Base-by-base conservation (phyloP, 2,329 filamentous ascomycete genomes). In the Cordyceps cicadae region DNA sequence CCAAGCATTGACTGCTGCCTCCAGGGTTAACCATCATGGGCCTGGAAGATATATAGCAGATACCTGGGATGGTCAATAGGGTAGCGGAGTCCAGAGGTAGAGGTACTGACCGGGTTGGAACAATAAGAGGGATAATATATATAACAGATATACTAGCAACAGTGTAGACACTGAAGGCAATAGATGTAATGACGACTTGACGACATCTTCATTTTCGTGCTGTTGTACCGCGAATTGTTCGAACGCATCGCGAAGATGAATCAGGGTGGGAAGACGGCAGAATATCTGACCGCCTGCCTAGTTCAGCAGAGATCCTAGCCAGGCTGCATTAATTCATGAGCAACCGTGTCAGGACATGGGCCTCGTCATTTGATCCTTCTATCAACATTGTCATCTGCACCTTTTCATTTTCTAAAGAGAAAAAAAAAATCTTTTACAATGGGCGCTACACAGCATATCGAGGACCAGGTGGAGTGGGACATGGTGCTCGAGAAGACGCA, bases 391-490 rank as follows among this genome's bases (percentile, higher is more conserved):
- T 7, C 26, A 39, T 54, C 39, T n/a, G 5, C 21, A 17, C 12
- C 24, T 12, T 43, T 54, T 39, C 34, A 29, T 26, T 48, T 12
- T 34, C 11, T n/a, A 19, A n/a, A n/a, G n/a, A n/a, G 14, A n/a
- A 15, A 41, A 17, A 8, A 3, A 29, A 11, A 24, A 24, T 24
- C 34, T 37, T 37, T 19, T 5, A n/a, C 15, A 29, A 54, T 53
- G 57, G 32, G 50, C 11, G 50, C 50, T 4, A 34, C 50, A 41
- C 41, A 54, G 7, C 53, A 56, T 39, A 56, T 61, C 14, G 53
- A 57, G 21, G 59, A 61, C 29, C 34, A 41, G n/a, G 59, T 53
- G 34, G 59, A 56, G 59, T 61, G 59, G 59, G 54, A 61, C 29
- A 51, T 57, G 53, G 53, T 61, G 17, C 59, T 61, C 5, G 39